Evolutionary conservation across 1,139 yeast genomes (phyloP), one percentile per base, ranked within the genome.

Genomic region (Protomyces arabidopsidicola): DNA sequence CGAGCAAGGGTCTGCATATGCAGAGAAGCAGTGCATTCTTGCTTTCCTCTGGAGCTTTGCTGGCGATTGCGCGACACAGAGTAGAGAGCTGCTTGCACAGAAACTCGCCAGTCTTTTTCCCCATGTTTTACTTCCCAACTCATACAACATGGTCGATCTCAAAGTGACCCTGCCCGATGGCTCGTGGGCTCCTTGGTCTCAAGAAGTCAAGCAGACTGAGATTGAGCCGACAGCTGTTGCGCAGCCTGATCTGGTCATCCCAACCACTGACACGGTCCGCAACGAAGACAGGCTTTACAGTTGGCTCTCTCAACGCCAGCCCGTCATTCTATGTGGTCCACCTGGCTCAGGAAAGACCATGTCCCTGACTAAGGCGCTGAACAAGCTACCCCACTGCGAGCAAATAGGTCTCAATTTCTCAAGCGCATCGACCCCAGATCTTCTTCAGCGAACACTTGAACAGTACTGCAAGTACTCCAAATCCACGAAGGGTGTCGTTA

Each of bases 321-420:
- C 95, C 0, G 74, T 90, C 27, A 77, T 93, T 38, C 78, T 93
- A 39, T 90, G 97, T 75, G 98, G 98, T 3, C 98, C 98, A 0
- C 98, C 98, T 0, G 98, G 98, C 2, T 87, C 97, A 0, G 98
- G 98, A 67, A 93, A 93, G 72, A 91, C 98, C 0, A 91, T 91
- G 98, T 85, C 93, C 0, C 75, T 93, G 35, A 80, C 88, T 68
- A 84, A 86, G 63, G 85, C 90, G 0, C 74, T 93, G 54, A 77
- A 88, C 58, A 80, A 79, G 63, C 79, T 86, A 0, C 81, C 85
- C 0, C 78, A 80, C 34, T 77, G 84, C 66, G 88, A 86, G 48
- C 77, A 89, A 4, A 79, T 86, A 1, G 83, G 90, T 1, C 75
- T 93, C 69, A 91, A 90, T 71, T 90, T 91, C 71, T 89, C 97